Evolutionary conservation across 257 asterid species (phyloP), one percentile per base, ranked within the genome.

Genomic region (Solanum verrucosum): DNA sequence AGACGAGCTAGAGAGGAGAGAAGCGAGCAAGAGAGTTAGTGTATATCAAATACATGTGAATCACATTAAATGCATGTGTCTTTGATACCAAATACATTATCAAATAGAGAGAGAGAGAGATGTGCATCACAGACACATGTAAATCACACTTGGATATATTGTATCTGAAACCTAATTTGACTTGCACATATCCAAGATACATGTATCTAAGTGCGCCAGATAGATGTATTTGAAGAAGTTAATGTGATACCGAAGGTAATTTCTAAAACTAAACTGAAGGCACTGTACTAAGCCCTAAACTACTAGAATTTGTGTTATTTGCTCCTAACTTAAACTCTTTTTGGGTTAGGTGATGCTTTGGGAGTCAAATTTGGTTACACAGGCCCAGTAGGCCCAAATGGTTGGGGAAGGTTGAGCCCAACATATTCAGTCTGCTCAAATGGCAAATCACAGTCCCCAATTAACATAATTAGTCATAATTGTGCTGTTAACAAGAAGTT

Each of bases 391-490:
- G 99, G 98, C 25, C 99, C 99, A 3, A 77, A 86, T 83, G 92
- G 86, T 73, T 97, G 98, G 99, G 98, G 93, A 71, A 89, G 60
- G 40, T 91, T 95, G 31, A 94, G 74, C 86, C 98, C 99, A 1
- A 93, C 93, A n/a, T 97, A 93, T 95, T 88, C 92, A 33, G 87
- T 78, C 89, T 97, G 99, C 84, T 93, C 88, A 16, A 85, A 84
- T 1, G 99, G 99, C 67, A 93, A 91, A 88, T 79, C 88, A 8
- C 98, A 95, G 89, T 95, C 98, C 21, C 99, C 99, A 11, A 84
- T 96, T 40, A 89, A 96, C 78, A 93, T 96, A 16, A 44, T 88
- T 18, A 95, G 89, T 2, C 49, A 73, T 33, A 29, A 87, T 87
- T 93, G 87, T 59, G 89, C 90, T 7, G 21, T 29, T 20, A 86